Percentiles rank a stretch among this genome's conserved stretches.
Conservation (phyloP, 2,329 filamentous ascomycete species). For the Rhytidhysteron rufulum region DNA sequence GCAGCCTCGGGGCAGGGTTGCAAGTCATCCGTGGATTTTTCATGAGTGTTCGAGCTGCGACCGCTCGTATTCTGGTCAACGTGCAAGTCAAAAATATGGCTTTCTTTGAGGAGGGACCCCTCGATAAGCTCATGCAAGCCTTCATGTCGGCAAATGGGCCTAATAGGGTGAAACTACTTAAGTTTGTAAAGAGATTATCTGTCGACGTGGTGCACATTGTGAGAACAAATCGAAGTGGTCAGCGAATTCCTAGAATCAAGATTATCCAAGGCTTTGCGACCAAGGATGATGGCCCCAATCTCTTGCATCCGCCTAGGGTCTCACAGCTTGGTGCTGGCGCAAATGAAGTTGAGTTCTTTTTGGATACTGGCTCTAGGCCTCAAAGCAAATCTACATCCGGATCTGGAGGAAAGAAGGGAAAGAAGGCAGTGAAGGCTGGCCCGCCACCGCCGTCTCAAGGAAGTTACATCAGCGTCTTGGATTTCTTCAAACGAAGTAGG, state of each 20-base stretch:
- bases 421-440: slow-evolving; percentile 5
- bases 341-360: slow-evolving; percentile 21
- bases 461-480: slow-evolving; percentile 16
- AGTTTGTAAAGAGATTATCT: slow-evolving; percentile 35
- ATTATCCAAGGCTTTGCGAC: slow-evolving; percentile 37
- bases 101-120: slow-evolving; percentile 47
- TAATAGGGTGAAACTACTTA: slow-evolving; percentile 19
- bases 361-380: slow-evolving; percentile 7
- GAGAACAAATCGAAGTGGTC: slow-evolving; percentile 26
- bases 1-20: slow-evolving; percentile 48
- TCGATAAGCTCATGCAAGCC: slow-evolving; percentile 26
- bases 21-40: slow-evolving; percentile 59
- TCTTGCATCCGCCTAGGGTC: slow-evolving; percentile 13
- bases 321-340: slow-evolving; percentile 13
- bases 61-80: slow-evolving; percentile 56
- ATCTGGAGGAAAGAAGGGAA: slow-evolving; percentile 8
- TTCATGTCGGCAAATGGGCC: slow-evolving; percentile 8
- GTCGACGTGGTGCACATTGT: slow-evolving; percentile 34
- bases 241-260: slow-evolving; percentile 35
- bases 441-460: slow-evolving; percentile 7
- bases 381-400: slow-evolving; percentile 6
- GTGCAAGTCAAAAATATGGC: slow-evolving; percentile 57
- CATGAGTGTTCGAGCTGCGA: slow-evolving; percentile 55
- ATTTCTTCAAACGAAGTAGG: slow-evolving; percentile 15
- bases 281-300: slow-evolving; percentile 29